Evolutionary conservation across 148 eudicot species (phyloP).

Genomic region (Hydrangea macrophylla): DNA sequence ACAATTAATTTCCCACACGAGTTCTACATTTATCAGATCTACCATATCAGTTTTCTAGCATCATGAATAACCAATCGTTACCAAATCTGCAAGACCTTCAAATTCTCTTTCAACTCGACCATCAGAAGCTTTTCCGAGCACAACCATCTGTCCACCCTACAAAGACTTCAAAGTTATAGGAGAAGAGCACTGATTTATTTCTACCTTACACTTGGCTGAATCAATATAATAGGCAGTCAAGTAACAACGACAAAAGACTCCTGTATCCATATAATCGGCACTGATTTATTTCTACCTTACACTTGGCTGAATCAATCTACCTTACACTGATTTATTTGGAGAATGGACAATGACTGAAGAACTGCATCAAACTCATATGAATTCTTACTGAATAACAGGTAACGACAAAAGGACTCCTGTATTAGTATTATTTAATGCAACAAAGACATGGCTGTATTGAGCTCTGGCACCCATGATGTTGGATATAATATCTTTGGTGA

Average conservation of each 20-base stretch:
- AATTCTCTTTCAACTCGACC: conserved; percentile 64
- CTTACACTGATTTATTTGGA: too few relatives aligned
- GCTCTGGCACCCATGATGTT: not conserved
- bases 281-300: not conserved
- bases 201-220: not conserved
- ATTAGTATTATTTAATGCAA: not conserved
- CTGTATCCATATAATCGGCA: too few relatives aligned
- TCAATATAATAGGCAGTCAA: not conserved
- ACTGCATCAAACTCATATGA: not conserved
- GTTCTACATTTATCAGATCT: not conserved
- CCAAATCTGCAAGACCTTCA: conserved; percentile 62
- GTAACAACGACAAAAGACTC: too few relatives aligned
- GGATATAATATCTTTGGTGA: too few relatives aligned
- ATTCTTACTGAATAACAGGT: not conserved
- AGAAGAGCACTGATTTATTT: not conserved
- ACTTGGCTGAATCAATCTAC: not conserved
- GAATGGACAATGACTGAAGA: not conserved
- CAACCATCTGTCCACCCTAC: conserved; percentile 83
- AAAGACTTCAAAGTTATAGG: conserved; percentile 5
- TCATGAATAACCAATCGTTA: conserved; percentile 19
- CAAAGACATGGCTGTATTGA: not conserved
- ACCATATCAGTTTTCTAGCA: not conserved
- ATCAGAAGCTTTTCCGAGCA: conserved; percentile 64
- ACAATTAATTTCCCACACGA: not conserved
- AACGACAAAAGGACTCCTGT: not conserved